These are phyloP conservation scores for Antitrichia curtipendula DNA, from an alignment of 225 moss, liverwort and hornwort species.

Conservation along the genomic window DNA sequence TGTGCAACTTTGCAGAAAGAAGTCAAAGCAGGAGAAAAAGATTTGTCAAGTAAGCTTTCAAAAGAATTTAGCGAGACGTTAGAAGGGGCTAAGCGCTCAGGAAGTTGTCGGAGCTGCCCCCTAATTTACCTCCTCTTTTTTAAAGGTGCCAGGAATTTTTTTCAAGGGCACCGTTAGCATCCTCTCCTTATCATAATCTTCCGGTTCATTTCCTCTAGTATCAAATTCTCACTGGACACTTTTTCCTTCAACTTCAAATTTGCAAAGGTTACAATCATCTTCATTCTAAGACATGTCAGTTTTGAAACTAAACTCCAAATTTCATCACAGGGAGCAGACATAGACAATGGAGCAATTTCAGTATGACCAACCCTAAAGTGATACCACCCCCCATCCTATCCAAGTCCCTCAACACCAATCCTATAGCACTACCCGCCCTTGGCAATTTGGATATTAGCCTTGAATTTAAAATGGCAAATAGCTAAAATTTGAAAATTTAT, in stretches of 20 bases:
- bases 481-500: not conserved
- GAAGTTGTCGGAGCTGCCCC: not conserved
- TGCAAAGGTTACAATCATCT: not conserved
- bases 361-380: too few relatives aligned
- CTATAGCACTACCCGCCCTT: not conserved
- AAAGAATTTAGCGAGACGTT: not conserved
- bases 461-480: not conserved
- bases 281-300: not conserved
- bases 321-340: not conserved
- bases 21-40: constrained; percentile 11
- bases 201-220: accelerated
- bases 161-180: not conserved
- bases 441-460: accelerated
- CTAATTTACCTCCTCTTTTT: not conserved
- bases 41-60: not conserved
- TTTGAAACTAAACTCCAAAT: not conserved
- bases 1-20: constrained; percentile 2
- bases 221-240: not conserved
- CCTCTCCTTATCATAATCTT: not conserved
- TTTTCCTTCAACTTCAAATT: not conserved
- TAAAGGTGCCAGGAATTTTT: not conserved
- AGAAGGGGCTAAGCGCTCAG: not conserved
- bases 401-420: too few relatives aligned
- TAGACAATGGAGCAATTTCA: accelerated
- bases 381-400: too few relatives aligned